phyloP scores from a whole-genome alignment of 1,284 basidiomycete genomes.

The Boletellus sp. region DNA sequence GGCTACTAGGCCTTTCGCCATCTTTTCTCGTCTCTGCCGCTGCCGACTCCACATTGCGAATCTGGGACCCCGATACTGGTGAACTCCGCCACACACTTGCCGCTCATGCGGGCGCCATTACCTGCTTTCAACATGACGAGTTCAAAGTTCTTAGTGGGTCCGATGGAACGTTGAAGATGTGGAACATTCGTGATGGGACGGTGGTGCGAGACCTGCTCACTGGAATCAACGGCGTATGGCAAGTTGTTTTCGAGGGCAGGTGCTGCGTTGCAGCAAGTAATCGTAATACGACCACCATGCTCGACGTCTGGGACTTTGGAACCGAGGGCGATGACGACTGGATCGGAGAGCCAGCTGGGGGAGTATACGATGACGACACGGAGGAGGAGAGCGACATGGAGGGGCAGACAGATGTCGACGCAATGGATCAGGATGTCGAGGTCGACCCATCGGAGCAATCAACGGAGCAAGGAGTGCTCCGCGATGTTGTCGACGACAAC shows the following conservation, averaged over 20 bases:
- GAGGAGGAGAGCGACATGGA: conserved; percentile 53
- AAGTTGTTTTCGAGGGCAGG: conserved; percentile 88
- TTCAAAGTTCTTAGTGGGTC: conserved; percentile 92
- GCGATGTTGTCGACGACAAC: conserved; percentile 32
- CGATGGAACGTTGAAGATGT: conserved; percentile 95
- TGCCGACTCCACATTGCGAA: conserved; percentile 86
- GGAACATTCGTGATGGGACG: conserved; percentile 85
- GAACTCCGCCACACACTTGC: conserved; percentile 76
- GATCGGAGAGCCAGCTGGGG: conserved; percentile 49
- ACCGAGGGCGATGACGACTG: conserved; percentile 57
- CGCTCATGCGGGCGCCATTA: conserved; percentile 91
- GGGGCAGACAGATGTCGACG: conserved; percentile 52
- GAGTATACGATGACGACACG: conserved; percentile 52
- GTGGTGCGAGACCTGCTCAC: conserved; percentile 84
- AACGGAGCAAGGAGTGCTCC: conserved; percentile 40
- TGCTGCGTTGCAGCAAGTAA: conserved; percentile 93
- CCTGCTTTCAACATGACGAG: conserved; percentile 96
- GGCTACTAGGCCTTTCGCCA: conserved; percentile 81
- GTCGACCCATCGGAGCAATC: conserved; percentile 49
- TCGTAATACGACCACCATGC: conserved; percentile 69
- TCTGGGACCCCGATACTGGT: conserved; percentile 87
- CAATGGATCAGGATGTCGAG: conserved; percentile 66
- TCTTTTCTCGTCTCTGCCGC: conserved; percentile 90
- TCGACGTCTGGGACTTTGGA: conserved; percentile 87
- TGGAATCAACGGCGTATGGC: conserved; percentile 91